Conservation (phyloP, 2,329 filamentous ascomycete genomes). For the Apiospora koreana region DNA sequence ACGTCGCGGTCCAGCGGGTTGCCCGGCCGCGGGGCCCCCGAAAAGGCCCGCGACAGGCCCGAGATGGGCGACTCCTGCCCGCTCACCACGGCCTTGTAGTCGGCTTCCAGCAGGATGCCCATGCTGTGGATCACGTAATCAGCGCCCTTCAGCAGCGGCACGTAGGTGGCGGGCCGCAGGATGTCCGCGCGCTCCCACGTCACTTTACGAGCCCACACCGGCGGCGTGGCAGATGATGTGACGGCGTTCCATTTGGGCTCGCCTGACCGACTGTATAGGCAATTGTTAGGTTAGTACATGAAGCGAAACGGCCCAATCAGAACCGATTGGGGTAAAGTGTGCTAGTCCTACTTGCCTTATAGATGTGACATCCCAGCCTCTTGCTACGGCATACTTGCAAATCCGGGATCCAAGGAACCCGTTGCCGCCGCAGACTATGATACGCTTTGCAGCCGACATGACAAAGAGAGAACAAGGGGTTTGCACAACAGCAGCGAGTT, state of each 20-base stretch:
- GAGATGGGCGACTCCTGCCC: slow-evolving; percentile 81
- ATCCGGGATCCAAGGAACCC: slow-evolving; percentile 88
- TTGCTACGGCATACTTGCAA: slow-evolving; percentile 82
- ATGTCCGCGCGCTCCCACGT: slow-evolving; percentile 89
- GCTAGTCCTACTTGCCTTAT: slow-evolving; percentile 59
- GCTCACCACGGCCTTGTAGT: slow-evolving; percentile 91
- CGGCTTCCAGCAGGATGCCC: slow-evolving; percentile 94
- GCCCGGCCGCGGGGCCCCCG: slow-evolving; percentile 52
- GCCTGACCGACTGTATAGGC: slow-evolving; percentile 72
- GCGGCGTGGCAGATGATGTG: slow-evolving; percentile 68
- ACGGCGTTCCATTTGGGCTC: slow-evolving; percentile 83
- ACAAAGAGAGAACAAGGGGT: not conserved
- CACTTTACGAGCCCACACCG: slow-evolving; percentile 80
- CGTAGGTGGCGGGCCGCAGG: slow-evolving; percentile 79
- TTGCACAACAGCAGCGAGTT: not conserved
- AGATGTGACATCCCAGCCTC: slow-evolving; percentile 91
- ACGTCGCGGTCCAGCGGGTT: slow-evolving; percentile 67
- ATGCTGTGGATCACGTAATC: slow-evolving; percentile 91
- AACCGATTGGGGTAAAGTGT: not conserved
- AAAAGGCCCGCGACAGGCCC: slow-evolving; percentile 79
- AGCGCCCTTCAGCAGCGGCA: slow-evolving; percentile 71
- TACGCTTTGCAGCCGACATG: slow-evolving; percentile 59
- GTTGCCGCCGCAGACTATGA: slow-evolving; percentile 91
- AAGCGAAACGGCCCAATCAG: not conserved
- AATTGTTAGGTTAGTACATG: not conserved